Evolutionary conservation across 129 eudicot genomes (phyloP).

Genomic region (Glebionis coronaria): DNA sequence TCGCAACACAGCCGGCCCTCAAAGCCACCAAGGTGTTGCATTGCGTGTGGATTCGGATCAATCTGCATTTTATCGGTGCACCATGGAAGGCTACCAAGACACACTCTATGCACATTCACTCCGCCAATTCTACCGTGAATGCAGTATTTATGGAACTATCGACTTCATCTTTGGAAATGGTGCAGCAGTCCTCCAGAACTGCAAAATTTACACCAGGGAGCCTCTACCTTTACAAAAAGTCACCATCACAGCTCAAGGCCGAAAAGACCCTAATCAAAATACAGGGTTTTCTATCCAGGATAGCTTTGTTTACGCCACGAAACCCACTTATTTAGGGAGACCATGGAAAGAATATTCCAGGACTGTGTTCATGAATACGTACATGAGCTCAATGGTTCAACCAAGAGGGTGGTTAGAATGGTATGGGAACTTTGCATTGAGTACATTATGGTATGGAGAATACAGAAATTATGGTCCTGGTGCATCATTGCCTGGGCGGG

Average conservation of each 20-base stretch:
- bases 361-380: constrained; percentile 75
- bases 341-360: constrained; percentile 88
- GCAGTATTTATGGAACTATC: constrained; percentile 77
- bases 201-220: constrained; percentile 64
- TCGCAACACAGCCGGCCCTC: constrained; percentile 91
- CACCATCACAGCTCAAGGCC: constrained; percentile 87
- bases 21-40: constrained; percentile 74
- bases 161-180: constrained; percentile 98
- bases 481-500: constrained; percentile 55
- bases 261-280: constrained; percentile 72
- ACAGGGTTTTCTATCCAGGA: constrained; percentile 85
- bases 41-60: constrained; percentile 89
- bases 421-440: constrained; percentile 74
- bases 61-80: constrained; percentile 80
- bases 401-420: constrained; percentile 96
- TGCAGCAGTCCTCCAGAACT: constrained; percentile 77
- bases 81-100: constrained; percentile 98
- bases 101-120: constrained; percentile 92
- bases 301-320: constrained; percentile 62
- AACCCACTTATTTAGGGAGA: constrained; percentile 84
- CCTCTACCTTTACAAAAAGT: constrained; percentile 78
- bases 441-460: constrained; percentile 85
- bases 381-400: constrained; percentile 66
- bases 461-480: constrained; percentile 85
- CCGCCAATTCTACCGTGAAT: constrained; percentile 91